Base-by-base conservation (phyloP, 2,329 filamentous ascomycete species). In the Karstenula rhodostoma region DNA sequence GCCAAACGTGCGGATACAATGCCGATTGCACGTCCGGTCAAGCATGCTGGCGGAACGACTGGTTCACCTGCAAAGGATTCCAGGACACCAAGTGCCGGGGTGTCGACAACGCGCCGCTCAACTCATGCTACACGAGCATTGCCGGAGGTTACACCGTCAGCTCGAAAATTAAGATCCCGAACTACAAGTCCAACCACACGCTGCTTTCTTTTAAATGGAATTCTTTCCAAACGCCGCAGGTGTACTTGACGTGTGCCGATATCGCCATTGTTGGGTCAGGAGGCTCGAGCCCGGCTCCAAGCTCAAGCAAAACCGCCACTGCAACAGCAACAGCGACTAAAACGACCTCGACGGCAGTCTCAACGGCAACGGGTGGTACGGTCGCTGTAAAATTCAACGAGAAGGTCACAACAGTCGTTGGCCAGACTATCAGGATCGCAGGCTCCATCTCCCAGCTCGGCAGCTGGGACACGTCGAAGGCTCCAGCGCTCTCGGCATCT, bases 391-490 rank as follows among this genome's bases (percentile, higher is more conserved):
- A 75, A 3, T 84, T 85, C 72, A 74, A 78, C 52, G 79, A 83
- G 8, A 81, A 81, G 60, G 82, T 80, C 1, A 77, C 75, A 0
- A 85, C 83, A 0, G 79, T 80, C 52, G 80, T 74, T 55, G 83
- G 83, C 9, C 82, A 85, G 70, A 83, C 82, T 29, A 62, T 85
- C 25, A 81, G 81, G 56, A 68, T 85, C 4, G 72, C 74, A 0
- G 83, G 83, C 29, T 80, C 78, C 49, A 76, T 78, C 3, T 57
- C 75, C 0, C 78, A 81, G 47, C 70, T 85, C 1, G 82, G 83
- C 1, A 70, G 62, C 23, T 84, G 83, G 81, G 71, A 81, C 29
- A 64, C 81, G 3, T 72, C 70, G 4, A 69, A 71, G 50, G 78
- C 78, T 6, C 74, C 77, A 64, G 76, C 78, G 5, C 69, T 85